Percentiles rank a stretch among this genome's conserved stretches.
Conservation (phyloP, 1,284 basidiomycete genomes). For the Cryptococcus sp. region DNA sequence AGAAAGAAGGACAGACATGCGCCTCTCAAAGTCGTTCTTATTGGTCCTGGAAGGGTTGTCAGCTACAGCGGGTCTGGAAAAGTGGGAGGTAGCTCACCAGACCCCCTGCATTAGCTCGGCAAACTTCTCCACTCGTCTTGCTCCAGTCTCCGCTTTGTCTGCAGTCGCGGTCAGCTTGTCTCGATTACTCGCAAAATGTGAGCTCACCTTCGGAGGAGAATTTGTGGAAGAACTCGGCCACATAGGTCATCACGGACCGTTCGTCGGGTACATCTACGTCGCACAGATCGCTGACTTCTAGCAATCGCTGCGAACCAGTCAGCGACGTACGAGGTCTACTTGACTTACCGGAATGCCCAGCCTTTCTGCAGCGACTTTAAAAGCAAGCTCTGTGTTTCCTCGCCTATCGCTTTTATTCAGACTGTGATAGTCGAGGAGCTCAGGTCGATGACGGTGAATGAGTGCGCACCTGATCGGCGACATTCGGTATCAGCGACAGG, state of each 20-base stretch:
- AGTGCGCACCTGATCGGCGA: constrained; percentile 74
- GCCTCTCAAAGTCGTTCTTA: constrained; percentile 87
- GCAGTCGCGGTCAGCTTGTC: constrained; percentile 2
- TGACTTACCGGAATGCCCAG: constrained; percentile 79
- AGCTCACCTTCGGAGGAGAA: constrained; percentile 89
- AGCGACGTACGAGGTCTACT: neutral
- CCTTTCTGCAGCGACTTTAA: constrained; percentile 79
- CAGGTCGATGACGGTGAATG: constrained; percentile 95
- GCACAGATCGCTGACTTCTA: constrained; percentile 96
- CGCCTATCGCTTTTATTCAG: constrained; percentile 78
- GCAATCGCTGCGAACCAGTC: constrained; percentile 67
- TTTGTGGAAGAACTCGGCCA: constrained; percentile 94
- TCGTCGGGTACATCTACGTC: constrained; percentile 87
- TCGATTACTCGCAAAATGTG: neutral
- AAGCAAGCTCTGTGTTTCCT: constrained; percentile 81
- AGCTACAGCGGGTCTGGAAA: constrained; percentile 1
- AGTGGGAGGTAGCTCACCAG: constrained; percentile 39
- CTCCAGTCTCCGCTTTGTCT: constrained; percentile 95
- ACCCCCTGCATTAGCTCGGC: constrained; percentile 83
- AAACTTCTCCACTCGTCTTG: constrained; percentile 91
- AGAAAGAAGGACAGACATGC: constrained; percentile 64
- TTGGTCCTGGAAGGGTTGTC: constrained; percentile 73
- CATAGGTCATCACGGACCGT: constrained; percentile 68
- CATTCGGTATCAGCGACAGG: constrained; percentile 9
- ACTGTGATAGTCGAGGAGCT: constrained; percentile 81